Conservation (phyloP, 2,329 filamentous ascomycete species). For the Ophiostoma tasmaniense region DNA sequence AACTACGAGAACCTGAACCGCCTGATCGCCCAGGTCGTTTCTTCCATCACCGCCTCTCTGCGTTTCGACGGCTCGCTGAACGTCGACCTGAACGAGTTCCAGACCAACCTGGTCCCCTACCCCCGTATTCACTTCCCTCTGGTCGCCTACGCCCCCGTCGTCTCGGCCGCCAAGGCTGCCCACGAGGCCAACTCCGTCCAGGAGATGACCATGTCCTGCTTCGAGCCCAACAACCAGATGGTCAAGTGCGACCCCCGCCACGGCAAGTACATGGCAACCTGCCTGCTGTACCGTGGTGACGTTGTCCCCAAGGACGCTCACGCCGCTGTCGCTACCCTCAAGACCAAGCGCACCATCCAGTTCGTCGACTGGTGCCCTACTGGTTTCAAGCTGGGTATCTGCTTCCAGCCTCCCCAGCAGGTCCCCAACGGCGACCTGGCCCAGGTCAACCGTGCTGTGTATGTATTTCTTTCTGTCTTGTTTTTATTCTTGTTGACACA, state of each 20-base stretch:
- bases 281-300: slow-evolving; percentile 94
- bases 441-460: slow-evolving; percentile 97
- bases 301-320: slow-evolving; percentile 96
- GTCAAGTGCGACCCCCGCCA: slow-evolving; percentile 98
- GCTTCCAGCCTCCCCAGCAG: slow-evolving; percentile 88
- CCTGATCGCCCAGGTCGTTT: slow-evolving; percentile 96
- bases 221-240: slow-evolving; percentile 99
- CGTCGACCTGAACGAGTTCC: slow-evolving; percentile 99
- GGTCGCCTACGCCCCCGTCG: slow-evolving; percentile 88
- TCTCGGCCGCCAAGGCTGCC: slow-evolving; percentile 89
- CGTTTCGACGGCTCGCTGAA: slow-evolving; percentile 98
- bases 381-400: slow-evolving; percentile 99
- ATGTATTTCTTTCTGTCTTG: slow-evolving; percentile 34
- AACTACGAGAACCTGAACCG: slow-evolving; percentile 99
- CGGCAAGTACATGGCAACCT: slow-evolving; percentile 99
- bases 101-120: slow-evolving; percentile 98
- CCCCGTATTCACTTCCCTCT: slow-evolving; percentile 99
- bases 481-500: slow-evolving; percentile 17
- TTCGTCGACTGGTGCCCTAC: slow-evolving; percentile 99
- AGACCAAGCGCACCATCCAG: slow-evolving; percentile 99
- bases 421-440: slow-evolving; percentile 71
- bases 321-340: slow-evolving; percentile 85
- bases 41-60: slow-evolving; percentile 95
- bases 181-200: slow-evolving; percentile 97
- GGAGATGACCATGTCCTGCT: slow-evolving; percentile 98